These are phyloP conservation scores for Stephania cephalantha DNA, from an alignment of 164 flowering plant genomes.

Conservation along the genomic window DNA sequence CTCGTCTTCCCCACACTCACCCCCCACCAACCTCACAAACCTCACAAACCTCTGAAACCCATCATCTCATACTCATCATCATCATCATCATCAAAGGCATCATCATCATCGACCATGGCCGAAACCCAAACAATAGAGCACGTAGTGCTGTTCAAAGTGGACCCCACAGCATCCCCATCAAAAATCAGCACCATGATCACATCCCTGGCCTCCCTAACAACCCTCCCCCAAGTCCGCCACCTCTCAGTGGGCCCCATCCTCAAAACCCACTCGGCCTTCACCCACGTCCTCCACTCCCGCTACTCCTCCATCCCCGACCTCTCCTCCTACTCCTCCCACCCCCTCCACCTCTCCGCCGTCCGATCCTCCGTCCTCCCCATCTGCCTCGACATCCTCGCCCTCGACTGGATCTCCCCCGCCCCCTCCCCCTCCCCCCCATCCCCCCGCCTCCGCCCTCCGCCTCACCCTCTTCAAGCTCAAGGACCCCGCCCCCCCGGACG, in stretches of 20 bases:
- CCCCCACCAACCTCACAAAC: not conserved
- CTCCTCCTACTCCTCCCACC: constrained; percentile 37
- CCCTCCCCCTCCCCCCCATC: constrained; percentile 12
- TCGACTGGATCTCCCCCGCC: constrained; percentile 53
- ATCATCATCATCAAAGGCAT: not conserved
- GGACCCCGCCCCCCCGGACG: constrained; percentile 3
- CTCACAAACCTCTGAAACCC: not conserved
- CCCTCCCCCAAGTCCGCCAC: constrained; percentile 47
- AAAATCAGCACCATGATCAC: constrained; percentile 43
- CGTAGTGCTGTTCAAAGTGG: constrained; percentile 69
- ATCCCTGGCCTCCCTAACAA: constrained; percentile 32
- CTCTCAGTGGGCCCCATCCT: constrained; percentile 50
- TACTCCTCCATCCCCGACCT: constrained; percentile 51
- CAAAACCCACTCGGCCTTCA: constrained; percentile 42
- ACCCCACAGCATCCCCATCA: constrained; percentile 29
- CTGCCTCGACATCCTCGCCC: constrained; percentile 64
- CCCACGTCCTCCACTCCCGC: constrained; percentile 61
- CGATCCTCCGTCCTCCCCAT: constrained; percentile 42
- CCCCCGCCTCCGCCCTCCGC: constrained; percentile 37
- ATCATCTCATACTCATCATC: not conserved
- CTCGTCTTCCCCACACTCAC: not conserved
- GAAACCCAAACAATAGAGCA: constrained; percentile 38
- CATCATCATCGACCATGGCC: not conserved
- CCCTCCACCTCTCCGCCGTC: constrained; percentile 46
- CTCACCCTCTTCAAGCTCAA: constrained; percentile 49